phyloP scores from a whole-genome alignment of 2,329 filamentous ascomycete species.

The Aspergillus udagawae region DNA sequence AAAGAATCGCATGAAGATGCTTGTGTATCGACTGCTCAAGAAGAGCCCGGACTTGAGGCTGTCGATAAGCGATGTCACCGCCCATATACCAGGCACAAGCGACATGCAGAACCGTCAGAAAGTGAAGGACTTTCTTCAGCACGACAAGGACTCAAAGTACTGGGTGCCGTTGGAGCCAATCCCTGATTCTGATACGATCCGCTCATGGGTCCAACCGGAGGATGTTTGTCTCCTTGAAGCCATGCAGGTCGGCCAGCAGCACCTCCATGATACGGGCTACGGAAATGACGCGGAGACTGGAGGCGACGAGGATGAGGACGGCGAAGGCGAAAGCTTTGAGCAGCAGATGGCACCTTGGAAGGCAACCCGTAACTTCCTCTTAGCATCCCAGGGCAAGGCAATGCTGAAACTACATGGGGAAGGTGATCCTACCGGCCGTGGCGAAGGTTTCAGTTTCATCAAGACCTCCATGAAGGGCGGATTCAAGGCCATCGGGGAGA shows the following conservation, averaged over 20 bases:
- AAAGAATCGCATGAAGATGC: conserved; percentile 95
- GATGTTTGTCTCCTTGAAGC: conserved; percentile 92
- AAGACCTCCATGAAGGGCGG: conserved; percentile 98
- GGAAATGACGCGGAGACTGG: conserved; percentile 65
- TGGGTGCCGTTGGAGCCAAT: conserved; percentile 79
- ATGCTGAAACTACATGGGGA: conserved; percentile 95
- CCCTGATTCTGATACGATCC: conserved; percentile 75
- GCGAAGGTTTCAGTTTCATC: conserved; percentile 94
- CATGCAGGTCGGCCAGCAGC: conserved; percentile 92
- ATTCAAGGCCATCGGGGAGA: conserved; percentile 85
- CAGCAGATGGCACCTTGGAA: conserved; percentile 94
- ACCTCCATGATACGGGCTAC: conserved; percentile 87
- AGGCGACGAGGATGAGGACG: conserved; percentile 59
- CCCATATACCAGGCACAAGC: conserved; percentile 86
- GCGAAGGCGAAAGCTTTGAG: conserved; percentile 72
- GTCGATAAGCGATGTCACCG: conserved; percentile 79
- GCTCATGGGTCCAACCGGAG: conserved; percentile 88
- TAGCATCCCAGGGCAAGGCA: conserved; percentile 89
- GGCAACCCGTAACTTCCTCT: conserved; percentile 92
- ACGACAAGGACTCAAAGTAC: conserved; percentile 80
- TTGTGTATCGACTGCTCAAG: conserved; percentile 82
- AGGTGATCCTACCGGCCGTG: conserved; percentile 89
- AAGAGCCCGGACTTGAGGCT: conserved; percentile 67
- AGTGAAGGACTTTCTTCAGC: conserved; percentile 91
- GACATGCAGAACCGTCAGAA: conserved; percentile 96